Base-by-base conservation (phyloP, 169 alveolate species). In the Eimeria praecox region DNA sequence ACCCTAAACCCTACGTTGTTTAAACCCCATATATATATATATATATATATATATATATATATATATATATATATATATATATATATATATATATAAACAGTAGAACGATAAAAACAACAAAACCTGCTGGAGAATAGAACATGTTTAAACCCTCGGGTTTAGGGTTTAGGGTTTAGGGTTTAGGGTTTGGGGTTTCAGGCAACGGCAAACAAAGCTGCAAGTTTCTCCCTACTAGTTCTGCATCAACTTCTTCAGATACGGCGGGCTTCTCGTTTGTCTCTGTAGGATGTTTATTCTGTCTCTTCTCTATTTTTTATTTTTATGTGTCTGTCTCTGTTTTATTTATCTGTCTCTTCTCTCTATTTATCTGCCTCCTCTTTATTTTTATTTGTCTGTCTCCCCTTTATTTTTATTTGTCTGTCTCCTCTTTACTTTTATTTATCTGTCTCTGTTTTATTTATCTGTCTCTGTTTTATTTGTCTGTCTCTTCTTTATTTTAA, bases 1-100 rank as follows among this genome's bases (percentile, higher is more conserved):
- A 77, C 87, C 87, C 87, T 77, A 77, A 77, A 40, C 40, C 87
- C 80, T 69, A 69, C n/a, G n/a, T n/a, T n/a, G n/a, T n/a, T n/a
- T n/a, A n/a, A n/a, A n/a, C n/a, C n/a, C n/a, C n/a, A n/a, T n/a
- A n/a, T n/a, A n/a, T n/a, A n/a, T n/a, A n/a, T n/a, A n/a, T n/a
- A n/a, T n/a, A n/a, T n/a, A n/a, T n/a, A n/a, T n/a, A n/a, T n/a
- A n/a, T n/a, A n/a, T n/a, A n/a, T n/a, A n/a, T n/a, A n/a, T n/a
- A n/a, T n/a, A n/a, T n/a, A n/a, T n/a, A n/a, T n/a, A n/a, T n/a
- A n/a, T n/a, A n/a, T n/a, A n/a, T n/a, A n/a, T n/a, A n/a, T n/a
- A n/a, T n/a, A n/a, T n/a, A n/a, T n/a, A n/a, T n/a, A n/a, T n/a
- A n/a, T n/a, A n/a, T n/a, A n/a, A n/a, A n/a, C n/a, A n/a, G n/a